Evolutionary conservation across 345 rosid species (phyloP), one percentile per base, ranked within the genome.

Genomic region (Melaleuca quinquenervia): DNA sequence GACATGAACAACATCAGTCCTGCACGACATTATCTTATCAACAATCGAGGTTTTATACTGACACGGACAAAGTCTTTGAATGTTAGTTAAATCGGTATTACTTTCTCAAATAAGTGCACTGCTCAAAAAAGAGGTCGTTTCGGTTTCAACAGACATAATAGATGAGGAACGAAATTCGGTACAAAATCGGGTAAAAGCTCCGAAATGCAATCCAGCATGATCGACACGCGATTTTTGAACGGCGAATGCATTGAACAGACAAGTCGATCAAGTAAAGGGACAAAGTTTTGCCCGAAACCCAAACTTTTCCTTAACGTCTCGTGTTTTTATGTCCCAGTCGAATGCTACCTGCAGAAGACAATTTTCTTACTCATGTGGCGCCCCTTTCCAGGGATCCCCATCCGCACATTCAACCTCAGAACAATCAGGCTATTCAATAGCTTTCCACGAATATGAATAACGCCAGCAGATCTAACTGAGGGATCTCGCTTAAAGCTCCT

Each of bases 1-100:
- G 78, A 32, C 78, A 6, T 36, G 11, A 7, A n/a, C 18, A 70
- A 70, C 8, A 8, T 18, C 8, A 29, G 4, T 36, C 18, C 36
- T 3, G 11, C 26, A 3, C 48, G 48, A 36, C 26, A 10, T 32
- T 18, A 8, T 36, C 8, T 8, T 7, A 70, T 70, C 48, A 5
- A 70, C 1, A 0, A n/a, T 58, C 12, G 70, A 2, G 1, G 0
- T 12, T 58, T n/a, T 58, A 58, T 7, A 1, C 48, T 2, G 1
- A 16, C 48, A 32, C 2, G 1, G 75, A 29, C 0, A 8, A 16
- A 2, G 11, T 29, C 3, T 7, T 32, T 32, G 45, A 32, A 70
- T 0, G 26, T 32, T 70, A 18, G 48, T 36, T 32, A 41, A 48
- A 70, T 70, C 12, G 0, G 7, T 18, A 11, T 32, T 36, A 32